These are phyloP conservation scores for carrot (Daucus carota) DNA, from an alignment of 129 eudicot genomes.

Conservation along the genomic window DNA sequence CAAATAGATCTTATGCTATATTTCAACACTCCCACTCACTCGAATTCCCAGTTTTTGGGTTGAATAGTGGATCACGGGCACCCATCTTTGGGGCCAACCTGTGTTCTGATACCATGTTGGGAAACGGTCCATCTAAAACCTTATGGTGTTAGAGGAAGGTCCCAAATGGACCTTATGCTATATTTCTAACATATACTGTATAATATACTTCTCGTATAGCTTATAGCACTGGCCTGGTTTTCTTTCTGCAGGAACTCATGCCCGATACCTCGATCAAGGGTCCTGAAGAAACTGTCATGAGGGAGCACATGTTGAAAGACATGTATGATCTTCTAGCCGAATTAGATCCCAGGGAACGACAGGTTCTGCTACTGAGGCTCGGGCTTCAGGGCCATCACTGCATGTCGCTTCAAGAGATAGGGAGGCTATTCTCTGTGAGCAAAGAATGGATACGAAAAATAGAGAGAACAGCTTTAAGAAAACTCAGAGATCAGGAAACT, in stretches of 20 bases:
- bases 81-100: too few relatives aligned
- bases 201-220: not conserved
- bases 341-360: conserved; percentile 51
- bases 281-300: conserved; percentile 50
- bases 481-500: conserved; percentile 46
- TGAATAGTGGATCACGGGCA: too few relatives aligned
- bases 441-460: conserved; percentile 86
- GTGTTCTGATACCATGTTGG: too few relatives aligned
- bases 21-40: too few relatives aligned
- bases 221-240: not conserved
- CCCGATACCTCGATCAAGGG: conserved; percentile 55
- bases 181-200: too few relatives aligned
- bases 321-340: conserved; percentile 38
- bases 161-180: too few relatives aligned
- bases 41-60: too few relatives aligned
- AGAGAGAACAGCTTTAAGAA: conserved; percentile 60
- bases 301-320: conserved; percentile 52
- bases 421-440: conserved; percentile 54
- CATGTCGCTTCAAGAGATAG: conserved; percentile 72
- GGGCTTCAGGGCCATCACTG: conserved; percentile 55
- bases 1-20: too few relatives aligned
- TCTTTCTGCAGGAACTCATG: conserved; percentile 44
- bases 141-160: too few relatives aligned
- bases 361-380: conserved; percentile 46
- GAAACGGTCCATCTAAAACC: too few relatives aligned